Conservation (phyloP, 2,329 filamentous ascomycete genomes). For the Penicillium sp. region DNA sequence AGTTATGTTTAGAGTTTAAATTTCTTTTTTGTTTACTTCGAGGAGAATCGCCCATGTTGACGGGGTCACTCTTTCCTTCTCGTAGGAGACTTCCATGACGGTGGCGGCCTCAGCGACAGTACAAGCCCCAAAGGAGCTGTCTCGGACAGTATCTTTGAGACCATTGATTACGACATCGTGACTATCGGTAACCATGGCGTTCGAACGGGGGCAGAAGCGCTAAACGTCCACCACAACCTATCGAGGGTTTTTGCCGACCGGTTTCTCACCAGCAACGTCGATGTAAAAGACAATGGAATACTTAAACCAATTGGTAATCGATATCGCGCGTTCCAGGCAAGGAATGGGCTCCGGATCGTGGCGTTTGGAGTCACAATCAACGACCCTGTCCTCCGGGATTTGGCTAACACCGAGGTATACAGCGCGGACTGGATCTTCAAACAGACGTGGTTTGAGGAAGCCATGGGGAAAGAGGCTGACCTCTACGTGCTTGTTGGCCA, state of each 20-base stretch:
- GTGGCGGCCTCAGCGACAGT: constrained; percentile 47
- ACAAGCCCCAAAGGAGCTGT: constrained; percentile 62
- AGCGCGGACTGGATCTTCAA: constrained; percentile 55
- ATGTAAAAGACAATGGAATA: constrained; percentile 49
- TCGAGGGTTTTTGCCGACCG: constrained; percentile 61
- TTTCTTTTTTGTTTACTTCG: neutral
- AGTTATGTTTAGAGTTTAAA: constrained; percentile 12
- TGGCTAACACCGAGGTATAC: neutral
- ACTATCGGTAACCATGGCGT: constrained; percentile 69
- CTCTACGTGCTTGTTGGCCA: constrained; percentile 68
- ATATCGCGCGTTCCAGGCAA: constrained; percentile 58
- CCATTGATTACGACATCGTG: constrained; percentile 59
- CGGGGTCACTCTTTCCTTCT: neutral
- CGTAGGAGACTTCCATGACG: constrained; percentile 66
- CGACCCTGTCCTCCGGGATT: constrained; percentile 31
- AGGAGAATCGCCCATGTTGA: constrained; percentile 13
- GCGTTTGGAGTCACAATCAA: constrained; percentile 61
- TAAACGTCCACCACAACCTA: constrained; percentile 65
- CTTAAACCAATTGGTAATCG: constrained; percentile 49
- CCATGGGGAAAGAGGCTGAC: constrained; percentile 63
- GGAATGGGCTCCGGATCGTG: constrained; percentile 57
- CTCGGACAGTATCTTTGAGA: constrained; percentile 59
- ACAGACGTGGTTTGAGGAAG: constrained; percentile 65
- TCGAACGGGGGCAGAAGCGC: constrained; percentile 65
- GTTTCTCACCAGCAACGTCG: constrained; percentile 60